These are phyloP conservation scores for Fusarium circinatum DNA, from an alignment of 2,329 filamentous ascomycete genomes.

Conservation along the genomic window DNA sequence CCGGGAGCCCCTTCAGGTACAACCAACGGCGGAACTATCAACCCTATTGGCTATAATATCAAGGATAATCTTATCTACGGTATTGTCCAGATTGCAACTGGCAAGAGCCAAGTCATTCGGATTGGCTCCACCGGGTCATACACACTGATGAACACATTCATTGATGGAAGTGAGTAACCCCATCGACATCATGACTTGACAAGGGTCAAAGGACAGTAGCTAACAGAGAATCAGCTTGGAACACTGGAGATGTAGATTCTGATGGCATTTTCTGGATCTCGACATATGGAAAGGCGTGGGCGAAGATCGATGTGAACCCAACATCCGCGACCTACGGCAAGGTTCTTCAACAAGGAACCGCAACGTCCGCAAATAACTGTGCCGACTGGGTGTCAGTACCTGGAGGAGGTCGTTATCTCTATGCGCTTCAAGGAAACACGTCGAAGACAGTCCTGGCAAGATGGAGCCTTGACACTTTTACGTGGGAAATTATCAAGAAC, in stretches of 20 bases:
- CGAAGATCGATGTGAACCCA: conserved; percentile 8
- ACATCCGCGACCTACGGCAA: not conserved
- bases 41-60: conserved; percentile 9
- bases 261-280: conserved; percentile 12
- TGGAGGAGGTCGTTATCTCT: not conserved
- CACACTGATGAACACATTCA: conserved; percentile 1
- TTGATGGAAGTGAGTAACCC: not conserved
- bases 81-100: conserved; percentile 1
- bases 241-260: not conserved
- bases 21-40: not conserved
- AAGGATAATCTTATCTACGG: conserved; percentile 6
- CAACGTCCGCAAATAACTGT: not conserved
- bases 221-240: not conserved
- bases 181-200: accelerated
- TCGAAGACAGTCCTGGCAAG: not conserved
- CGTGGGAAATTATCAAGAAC: not conserved
- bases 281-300: not conserved
- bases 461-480: conserved; percentile 1
- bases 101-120: conserved; percentile 5
- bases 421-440: not conserved
- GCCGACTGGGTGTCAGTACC: conserved; percentile 5
- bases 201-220: not conserved
- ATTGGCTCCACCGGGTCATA: conserved; percentile 4
- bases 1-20: not conserved
- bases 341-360: not conserved